These are phyloP conservation scores for Sclerospora graminicola DNA, from an alignment of 352 stramenopile species.

Conservation along the genomic window DNA sequence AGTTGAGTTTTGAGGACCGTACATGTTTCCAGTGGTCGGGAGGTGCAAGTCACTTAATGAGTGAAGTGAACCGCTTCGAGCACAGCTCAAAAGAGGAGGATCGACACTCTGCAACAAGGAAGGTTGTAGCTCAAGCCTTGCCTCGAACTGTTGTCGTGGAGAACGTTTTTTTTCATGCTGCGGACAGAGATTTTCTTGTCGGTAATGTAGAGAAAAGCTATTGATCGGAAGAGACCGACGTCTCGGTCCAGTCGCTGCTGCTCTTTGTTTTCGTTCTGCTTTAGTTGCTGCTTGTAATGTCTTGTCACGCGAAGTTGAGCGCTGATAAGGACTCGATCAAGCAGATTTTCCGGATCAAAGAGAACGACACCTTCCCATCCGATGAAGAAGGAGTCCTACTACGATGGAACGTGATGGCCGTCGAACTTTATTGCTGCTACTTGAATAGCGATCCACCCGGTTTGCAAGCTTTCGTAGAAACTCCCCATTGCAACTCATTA, in stretches of 20 bases:
- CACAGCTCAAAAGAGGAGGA: conserved; percentile 20
- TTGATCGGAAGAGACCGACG: conserved; percentile 43
- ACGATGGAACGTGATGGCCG: conserved; percentile 6
- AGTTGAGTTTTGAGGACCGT: conserved; percentile 6
- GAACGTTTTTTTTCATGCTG: conserved; percentile 16
- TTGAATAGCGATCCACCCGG: conserved; percentile 3
- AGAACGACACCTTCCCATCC: conserved; percentile 26
- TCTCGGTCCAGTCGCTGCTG: conserved; percentile 8
- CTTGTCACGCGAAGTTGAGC: conserved; percentile 14
- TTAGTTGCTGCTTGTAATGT: conserved; percentile 6
- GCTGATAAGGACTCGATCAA: conserved; percentile 5
- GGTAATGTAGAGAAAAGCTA: conserved; percentile 22
- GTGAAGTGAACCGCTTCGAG: conserved; percentile 35
- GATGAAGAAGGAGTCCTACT: conserved; percentile 7
- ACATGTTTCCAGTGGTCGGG: conserved; percentile 12
- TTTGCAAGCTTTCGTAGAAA: too few species aligned
- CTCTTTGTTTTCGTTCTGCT: conserved; percentile 8
- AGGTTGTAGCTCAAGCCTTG: conserved; percentile 3
- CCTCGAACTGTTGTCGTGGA: conserved; percentile 7
- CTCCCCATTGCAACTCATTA: conserved; percentile 8
- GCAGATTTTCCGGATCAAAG: conserved; percentile 35
- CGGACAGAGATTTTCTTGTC: conserved; percentile 14
- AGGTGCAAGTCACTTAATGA: conserved; percentile 35
- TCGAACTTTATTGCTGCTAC: conserved; percentile 8
- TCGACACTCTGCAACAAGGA: conserved; percentile 21